Evolutionary conservation across 202 grass and related monocot species (phyloP), one percentile per base, ranked within the genome.

Genomic region (Panicum virgatum): DNA sequence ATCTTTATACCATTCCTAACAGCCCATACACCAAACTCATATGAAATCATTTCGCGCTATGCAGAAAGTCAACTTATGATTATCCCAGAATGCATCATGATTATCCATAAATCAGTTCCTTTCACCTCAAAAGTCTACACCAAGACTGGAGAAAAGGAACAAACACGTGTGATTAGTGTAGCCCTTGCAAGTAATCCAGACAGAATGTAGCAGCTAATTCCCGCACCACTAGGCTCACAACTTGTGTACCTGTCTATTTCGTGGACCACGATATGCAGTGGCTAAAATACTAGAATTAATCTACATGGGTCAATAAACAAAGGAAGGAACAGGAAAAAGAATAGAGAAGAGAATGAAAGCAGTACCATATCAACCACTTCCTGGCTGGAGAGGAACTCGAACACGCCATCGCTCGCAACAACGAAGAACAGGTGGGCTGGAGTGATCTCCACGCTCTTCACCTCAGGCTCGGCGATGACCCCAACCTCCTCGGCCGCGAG

Each of bases 341-440:
- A 37, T 38, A 61, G 25, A 23, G 36, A 6, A 60, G n/a, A 69
- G 43, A 77, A 47, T 65, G 12, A 63, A 56, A 76, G 10, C 34
- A 32, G 52, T 69, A 98, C 96, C 92, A 93, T 98, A 53, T 98
- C 96, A 56, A 98, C 87, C 61, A 98, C 92, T 70, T 90, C 82
- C 82, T 98, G 96, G 77, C 78, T 98, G 25, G 96, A 91, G 84
- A 97, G 89, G 62, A 97, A 97, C 60, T 97, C 94, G 48, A 97
- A 97, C 18, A 97, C 94, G 34, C 96, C 96, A 80, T 98, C 96
- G 73, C 90, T 98, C 0, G 96, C 96, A 1, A 98, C 80, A 19
- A 96, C 89, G 46, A 93, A 93, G 78, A 98, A 96, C 1, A 83
- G 74, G 85, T 96, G 89, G 72, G 85, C 61, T 37, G 88, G 87